These are phyloP conservation scores for Penicillium bialowiezense DNA, from an alignment of 495 filamentous ascomycete species.

Conservation along the genomic window DNA sequence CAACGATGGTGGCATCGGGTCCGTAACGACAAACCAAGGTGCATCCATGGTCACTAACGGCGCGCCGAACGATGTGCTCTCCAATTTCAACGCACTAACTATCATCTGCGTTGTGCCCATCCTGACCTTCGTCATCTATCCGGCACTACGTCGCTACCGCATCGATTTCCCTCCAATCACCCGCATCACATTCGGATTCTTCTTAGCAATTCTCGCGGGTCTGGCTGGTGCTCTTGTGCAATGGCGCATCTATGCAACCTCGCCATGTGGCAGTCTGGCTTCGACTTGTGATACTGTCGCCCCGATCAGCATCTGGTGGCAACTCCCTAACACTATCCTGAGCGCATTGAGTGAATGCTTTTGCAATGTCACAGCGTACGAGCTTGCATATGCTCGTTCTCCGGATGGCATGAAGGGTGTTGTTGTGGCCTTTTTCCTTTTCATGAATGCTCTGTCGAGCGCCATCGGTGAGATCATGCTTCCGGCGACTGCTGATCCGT, in stretches of 20 bases:
- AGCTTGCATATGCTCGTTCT: slow-evolving; percentile 69
- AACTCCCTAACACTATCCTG: slow-evolving; percentile 49
- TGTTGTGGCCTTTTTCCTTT: slow-evolving; percentile 62
- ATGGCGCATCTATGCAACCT: slow-evolving; percentile 56
- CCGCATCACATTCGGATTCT: slow-evolving; percentile 65
- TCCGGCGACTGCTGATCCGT: slow-evolving; percentile 60
- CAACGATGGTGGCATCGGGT: slow-evolving; percentile 50
- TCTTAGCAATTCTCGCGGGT: slow-evolving; percentile 53
- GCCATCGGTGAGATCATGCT: slow-evolving; percentile 56
- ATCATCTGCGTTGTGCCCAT: slow-evolving; percentile 65
- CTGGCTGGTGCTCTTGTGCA: slow-evolving; percentile 62
- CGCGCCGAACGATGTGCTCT: slow-evolving; percentile 67
- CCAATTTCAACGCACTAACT: slow-evolving; percentile 67
- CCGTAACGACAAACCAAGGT: slow-evolving; percentile 47
- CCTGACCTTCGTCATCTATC: slow-evolving; percentile 62
- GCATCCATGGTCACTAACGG: slow-evolving; percentile 65
- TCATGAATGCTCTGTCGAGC: slow-evolving; percentile 49
- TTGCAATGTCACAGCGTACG: slow-evolving; percentile 66
- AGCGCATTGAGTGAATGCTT: slow-evolving; percentile 69
- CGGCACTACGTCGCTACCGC: slow-evolving; percentile 48
- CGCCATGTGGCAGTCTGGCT: slow-evolving; percentile 50
- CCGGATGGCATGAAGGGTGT: slow-evolving; percentile 67
- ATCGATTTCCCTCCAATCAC: slow-evolving; percentile 62
- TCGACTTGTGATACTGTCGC: slow-evolving; percentile 43
- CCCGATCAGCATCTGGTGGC: slow-evolving; percentile 54